A percentile compares a stretch with the other conserved stretches of the same genome.
phyloP scores from a whole-genome alignment of 2,329 filamentous ascomycete species.

The Aureobasidium namibiae region DNA sequence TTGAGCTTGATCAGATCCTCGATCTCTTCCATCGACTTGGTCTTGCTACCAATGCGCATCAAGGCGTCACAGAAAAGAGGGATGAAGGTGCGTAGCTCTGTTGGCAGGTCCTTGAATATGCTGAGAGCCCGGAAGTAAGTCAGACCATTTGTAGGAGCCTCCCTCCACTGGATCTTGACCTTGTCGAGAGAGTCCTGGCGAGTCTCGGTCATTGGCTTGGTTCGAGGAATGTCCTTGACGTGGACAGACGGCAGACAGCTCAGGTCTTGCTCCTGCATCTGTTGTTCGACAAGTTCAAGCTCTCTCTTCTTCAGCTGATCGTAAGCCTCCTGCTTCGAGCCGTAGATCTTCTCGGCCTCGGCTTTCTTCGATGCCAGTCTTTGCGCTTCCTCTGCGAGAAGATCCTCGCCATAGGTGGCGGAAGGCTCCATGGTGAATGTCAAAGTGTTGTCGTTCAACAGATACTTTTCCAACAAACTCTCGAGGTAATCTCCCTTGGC shows the following conservation, averaged over 20 bases:
- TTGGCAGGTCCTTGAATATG: slow-evolving; percentile 66
- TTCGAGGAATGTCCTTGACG: slow-evolving; percentile 78
- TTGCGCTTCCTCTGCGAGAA: slow-evolving; percentile 67
- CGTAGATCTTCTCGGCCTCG: slow-evolving; percentile 58
- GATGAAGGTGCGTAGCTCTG: slow-evolving; percentile 74
- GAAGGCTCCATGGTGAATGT: slow-evolving; percentile 94
- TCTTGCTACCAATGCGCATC: slow-evolving; percentile 84
- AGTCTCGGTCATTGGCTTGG: slow-evolving; percentile 65
- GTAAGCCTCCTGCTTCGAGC: slow-evolving; percentile 63
- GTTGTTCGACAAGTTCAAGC: slow-evolving; percentile 68
- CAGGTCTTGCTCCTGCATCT: slow-evolving; percentile 51
- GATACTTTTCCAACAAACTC: slow-evolving; percentile 75
- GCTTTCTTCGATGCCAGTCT: slow-evolving; percentile 68
- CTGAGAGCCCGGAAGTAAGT: slow-evolving; percentile 94
- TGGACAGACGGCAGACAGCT: slow-evolving; percentile 82
- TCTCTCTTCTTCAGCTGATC: slow-evolving; percentile 69
- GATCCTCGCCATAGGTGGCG: slow-evolving; percentile 60
- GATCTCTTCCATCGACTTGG: slow-evolving; percentile 84
- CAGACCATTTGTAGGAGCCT: slow-evolving; percentile 87
- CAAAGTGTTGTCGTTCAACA: slow-evolving; percentile 77
- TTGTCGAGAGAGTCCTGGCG: slow-evolving; percentile 49
- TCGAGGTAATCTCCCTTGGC: slow-evolving; percentile 75
- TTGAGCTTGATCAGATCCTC: slow-evolving; percentile 95
- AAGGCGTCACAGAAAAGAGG: slow-evolving; percentile 88
- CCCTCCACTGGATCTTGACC: slow-evolving; percentile 76